Conservation (phyloP, 352 stramenopile species). For the Pythium monospermum region DNA sequence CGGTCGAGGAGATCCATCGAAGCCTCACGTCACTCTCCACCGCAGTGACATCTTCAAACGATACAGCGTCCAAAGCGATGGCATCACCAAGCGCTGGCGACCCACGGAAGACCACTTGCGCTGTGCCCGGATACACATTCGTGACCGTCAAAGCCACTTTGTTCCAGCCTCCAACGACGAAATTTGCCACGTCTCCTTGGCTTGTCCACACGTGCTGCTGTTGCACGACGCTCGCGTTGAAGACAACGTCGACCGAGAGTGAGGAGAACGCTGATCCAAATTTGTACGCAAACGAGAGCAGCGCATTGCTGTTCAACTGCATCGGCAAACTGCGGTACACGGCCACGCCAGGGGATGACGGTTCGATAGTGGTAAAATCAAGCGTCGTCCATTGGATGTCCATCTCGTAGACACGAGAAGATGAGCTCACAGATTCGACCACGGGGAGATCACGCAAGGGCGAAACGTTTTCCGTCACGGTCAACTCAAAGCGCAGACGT, state of each 20-base stretch:
- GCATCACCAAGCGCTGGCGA: slow-evolving; percentile 19
- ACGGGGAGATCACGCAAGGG: not conserved
- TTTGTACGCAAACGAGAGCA: slow-evolving; percentile 20
- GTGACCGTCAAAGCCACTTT: slow-evolving; percentile 16
- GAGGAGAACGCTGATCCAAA: slow-evolving; percentile 34
- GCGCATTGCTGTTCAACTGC: not conserved
- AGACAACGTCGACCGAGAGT: slow-evolving; percentile 27
- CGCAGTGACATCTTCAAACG: slow-evolving; percentile 13
- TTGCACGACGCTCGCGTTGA: slow-evolving; percentile 27
- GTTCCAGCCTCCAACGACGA: slow-evolving; percentile 29
- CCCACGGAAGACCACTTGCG: slow-evolving; percentile 34
- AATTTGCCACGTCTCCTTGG: not conserved
- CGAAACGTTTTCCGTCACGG: not conserved
- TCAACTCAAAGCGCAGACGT: slow-evolving; percentile 3
- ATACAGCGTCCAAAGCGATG: slow-evolving; percentile 37
- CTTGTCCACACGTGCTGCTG: slow-evolving; percentile 32
- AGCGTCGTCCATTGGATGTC: slow-evolving; percentile 17
- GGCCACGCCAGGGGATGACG: not conserved
- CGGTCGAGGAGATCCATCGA: slow-evolving; percentile 27
- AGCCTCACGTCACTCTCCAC: slow-evolving; percentile 18
- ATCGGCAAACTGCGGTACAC: slow-evolving; percentile 19
- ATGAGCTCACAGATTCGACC: slow-evolving; percentile 2
- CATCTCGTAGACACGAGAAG: slow-evolving; percentile 2
- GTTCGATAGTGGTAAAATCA: slow-evolving; percentile 11
- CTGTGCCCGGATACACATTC: slow-evolving; percentile 15